Evolutionary conservation across 2,329 filamentous ascomycete species (phyloP).

Genomic region (Emericellopsis atlantica): DNA sequence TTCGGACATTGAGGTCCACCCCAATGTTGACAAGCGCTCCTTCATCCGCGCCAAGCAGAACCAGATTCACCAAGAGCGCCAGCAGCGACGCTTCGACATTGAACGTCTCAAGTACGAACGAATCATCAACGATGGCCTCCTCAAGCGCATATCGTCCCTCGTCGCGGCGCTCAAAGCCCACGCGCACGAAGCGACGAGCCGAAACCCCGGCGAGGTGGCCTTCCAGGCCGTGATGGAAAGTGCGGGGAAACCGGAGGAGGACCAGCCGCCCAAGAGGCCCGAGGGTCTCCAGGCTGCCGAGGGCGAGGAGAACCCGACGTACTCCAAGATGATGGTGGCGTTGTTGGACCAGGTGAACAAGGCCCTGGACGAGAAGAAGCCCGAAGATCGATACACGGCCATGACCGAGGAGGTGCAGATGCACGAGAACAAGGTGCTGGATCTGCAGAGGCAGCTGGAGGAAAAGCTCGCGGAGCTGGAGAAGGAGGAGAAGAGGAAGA

Average conservation of each 20-base stretch:
- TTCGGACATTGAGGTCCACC: slow-evolving; percentile 95
- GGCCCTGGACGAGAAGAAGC: slow-evolving; percentile 66
- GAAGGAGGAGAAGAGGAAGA: slow-evolving; percentile 75
- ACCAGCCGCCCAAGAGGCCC: slow-evolving; percentile 61
- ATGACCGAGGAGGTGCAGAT: slow-evolving; percentile 69
- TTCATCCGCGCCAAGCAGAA: slow-evolving; percentile 98
- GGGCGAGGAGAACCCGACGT: slow-evolving; percentile 58
- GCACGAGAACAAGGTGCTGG: slow-evolving; percentile 67
- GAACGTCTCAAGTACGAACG: slow-evolving; percentile 86
- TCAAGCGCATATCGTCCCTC: slow-evolving; percentile 70
- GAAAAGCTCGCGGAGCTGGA: slow-evolving; percentile 70
- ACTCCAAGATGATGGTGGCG: slow-evolving; percentile 98
- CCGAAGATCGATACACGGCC: slow-evolving; percentile 53
- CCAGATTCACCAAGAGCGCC: slow-evolving; percentile 87
- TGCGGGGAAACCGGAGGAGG: slow-evolving; percentile 58
- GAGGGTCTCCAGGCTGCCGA: slow-evolving; percentile 67
- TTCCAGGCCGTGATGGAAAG: slow-evolving; percentile 84
- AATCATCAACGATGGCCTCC: slow-evolving; percentile 81
- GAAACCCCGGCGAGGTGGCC: slow-evolving; percentile 66
- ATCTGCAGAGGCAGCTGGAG: slow-evolving; percentile 63
- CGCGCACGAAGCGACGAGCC: slow-evolving; percentile 51
- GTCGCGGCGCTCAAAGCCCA: slow-evolving; percentile 64
- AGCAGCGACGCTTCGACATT: slow-evolving; percentile 78
- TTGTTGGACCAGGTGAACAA: slow-evolving; percentile 85
- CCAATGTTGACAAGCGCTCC: slow-evolving; percentile 95